These are phyloP conservation scores for Plectranthus barbatus DNA, from an alignment of 257 asterid genomes.

Conservation along the genomic window DNA sequence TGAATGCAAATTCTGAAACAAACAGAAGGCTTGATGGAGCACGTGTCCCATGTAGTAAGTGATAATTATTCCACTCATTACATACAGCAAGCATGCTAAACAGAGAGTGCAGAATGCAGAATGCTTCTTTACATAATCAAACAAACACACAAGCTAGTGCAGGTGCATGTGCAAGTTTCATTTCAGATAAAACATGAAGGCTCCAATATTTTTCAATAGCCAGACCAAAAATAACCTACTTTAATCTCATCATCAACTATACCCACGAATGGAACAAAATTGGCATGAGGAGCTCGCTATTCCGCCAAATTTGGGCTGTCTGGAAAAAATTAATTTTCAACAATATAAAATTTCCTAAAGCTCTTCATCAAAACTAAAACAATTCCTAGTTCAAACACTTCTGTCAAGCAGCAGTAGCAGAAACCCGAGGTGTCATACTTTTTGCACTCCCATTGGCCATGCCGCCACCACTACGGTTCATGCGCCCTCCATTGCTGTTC, in stretches of 20 bases:
- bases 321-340: not conserved
- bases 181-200: slow-evolving; percentile 15
- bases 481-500: slow-evolving; percentile 33
- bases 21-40: too few relatives aligned
- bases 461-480: slow-evolving; percentile 42
- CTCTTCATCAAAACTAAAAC: not conserved
- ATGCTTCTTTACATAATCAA: too few relatives aligned
- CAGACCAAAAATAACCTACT: slow-evolving; percentile 8
- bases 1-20: too few relatives aligned
- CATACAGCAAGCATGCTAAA: too few relatives aligned
- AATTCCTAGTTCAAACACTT: slow-evolving; percentile 24
- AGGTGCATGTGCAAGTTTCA: slow-evolving; percentile 6
- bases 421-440: slow-evolving; percentile 36
- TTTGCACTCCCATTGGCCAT: slow-evolving; percentile 45
- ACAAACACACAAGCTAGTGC: too few relatives aligned
- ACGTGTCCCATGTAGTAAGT: too few relatives aligned
- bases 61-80: too few relatives aligned
- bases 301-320: not conserved
- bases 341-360: slow-evolving; percentile 10
- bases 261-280: slow-evolving; percentile 26
- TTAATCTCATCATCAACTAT: slow-evolving; percentile 24
- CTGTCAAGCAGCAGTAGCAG: slow-evolving; percentile 46
- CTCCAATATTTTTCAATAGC: not conserved
- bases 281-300: slow-evolving; percentile 11
- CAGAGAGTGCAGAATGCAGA: too few relatives aligned